phyloP scores from a whole-genome alignment of 495 filamentous ascomycete genomes.

The Hamigera avellanea region DNA sequence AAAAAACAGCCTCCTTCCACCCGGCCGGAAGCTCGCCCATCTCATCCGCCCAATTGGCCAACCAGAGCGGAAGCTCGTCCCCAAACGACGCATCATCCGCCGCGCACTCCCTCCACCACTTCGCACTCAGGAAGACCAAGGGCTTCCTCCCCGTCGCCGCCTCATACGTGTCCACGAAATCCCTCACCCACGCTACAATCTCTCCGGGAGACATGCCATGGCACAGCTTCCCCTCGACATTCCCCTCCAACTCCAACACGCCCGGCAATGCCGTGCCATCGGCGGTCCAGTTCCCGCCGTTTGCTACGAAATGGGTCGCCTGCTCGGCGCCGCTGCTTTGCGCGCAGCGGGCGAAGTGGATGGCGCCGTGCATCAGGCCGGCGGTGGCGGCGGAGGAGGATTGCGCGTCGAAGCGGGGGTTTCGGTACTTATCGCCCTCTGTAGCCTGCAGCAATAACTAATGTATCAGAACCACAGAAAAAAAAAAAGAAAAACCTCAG shows the following conservation, averaged over 20 bases:
- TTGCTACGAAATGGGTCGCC: constrained; percentile 40
- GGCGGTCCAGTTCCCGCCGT: constrained; percentile 47
- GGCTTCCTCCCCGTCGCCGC: constrained; percentile 35
- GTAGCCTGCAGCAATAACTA: constrained; percentile 27
- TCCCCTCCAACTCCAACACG: constrained; percentile 50
- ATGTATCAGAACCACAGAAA: no score
- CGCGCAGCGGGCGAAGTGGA: constrained; percentile 47
- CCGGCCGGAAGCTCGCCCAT: no score
- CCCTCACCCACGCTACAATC: constrained; percentile 45
- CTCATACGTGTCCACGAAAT: constrained; percentile 43
- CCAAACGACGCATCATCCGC: constrained; percentile 36
- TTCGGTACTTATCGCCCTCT: constrained; percentile 36
- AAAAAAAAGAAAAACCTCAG: no score
- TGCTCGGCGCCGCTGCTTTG: constrained; percentile 31
- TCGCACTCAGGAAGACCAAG: constrained; percentile 42
- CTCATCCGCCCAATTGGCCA: constrained; percentile 19
- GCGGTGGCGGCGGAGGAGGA: constrained; percentile 37
- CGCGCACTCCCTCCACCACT: constrained; percentile 48
- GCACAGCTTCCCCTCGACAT: constrained; percentile 25
- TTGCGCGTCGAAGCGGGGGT: constrained; percentile 36
- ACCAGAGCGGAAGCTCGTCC: constrained; percentile 35
- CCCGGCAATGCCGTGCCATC: constrained; percentile 51
- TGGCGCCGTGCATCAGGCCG: constrained; percentile 43
- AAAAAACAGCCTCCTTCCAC: no score
- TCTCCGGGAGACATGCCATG: constrained; percentile 31